phyloP scores from a whole-genome alignment of 345 rosid species.

The sweet orange (Citrus sinensis) region DVS_A1.0 CM039162.1:25946501-25947000 shows the following conservation, averaged over 20 bases:
- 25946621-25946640: background rate
- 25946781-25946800: background rate
- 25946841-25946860: too few species aligned
- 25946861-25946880: background rate
- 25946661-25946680: constrained; percentile 75
- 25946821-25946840: too few species aligned
- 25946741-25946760: constrained; percentile 65
- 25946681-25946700: constrained; percentile 54
- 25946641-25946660: constrained; percentile 8
- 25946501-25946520: constrained; percentile 74
- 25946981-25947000: too few species aligned
- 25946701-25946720: constrained; percentile 45
- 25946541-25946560: constrained; percentile 77
- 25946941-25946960: too few species aligned
- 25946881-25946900: background rate
- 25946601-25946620: background rate
- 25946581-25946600: background rate
- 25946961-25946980: too few species aligned
- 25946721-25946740: constrained; percentile 65
- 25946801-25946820: background rate
- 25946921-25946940: too few species aligned
- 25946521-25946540: constrained; percentile 37
- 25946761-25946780: too few species aligned
- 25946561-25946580: constrained; percentile 23
- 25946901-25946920: background rate